phyloP scores from a whole-genome alignment of 2,329 filamentous ascomycete species.

The Sporothrix brasiliensis region DNA sequence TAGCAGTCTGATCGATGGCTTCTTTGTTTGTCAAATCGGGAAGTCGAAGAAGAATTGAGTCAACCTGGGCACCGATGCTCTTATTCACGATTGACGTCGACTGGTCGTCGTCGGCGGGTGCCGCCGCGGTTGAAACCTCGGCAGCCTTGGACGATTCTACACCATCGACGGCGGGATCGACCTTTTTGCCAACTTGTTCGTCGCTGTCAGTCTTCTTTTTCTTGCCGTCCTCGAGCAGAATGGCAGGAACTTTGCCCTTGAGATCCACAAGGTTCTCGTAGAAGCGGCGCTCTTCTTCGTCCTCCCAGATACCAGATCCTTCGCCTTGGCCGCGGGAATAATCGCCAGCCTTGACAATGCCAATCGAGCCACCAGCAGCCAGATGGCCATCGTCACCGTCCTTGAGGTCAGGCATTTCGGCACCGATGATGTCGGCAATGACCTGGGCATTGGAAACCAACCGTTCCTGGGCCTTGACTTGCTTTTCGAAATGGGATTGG shows the following conservation, averaged over 20 bases:
- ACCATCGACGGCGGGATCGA: slow-evolving; percentile 49
- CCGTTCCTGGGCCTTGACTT: slow-evolving; percentile 88
- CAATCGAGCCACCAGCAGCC: slow-evolving; percentile 75
- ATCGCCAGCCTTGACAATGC: slow-evolving; percentile 89
- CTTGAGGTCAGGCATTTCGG: slow-evolving; percentile 91
- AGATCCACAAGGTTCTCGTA: slow-evolving; percentile 96
- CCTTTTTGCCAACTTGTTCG: slow-evolving; percentile 78
- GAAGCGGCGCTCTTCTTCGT: slow-evolving; percentile 95
- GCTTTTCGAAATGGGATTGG: slow-evolving; percentile 93
- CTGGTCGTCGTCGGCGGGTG: slow-evolving; percentile 71
- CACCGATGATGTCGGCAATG: slow-evolving; percentile 82
- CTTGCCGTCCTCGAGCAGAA: slow-evolving; percentile 89
- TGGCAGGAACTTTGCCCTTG: slow-evolving; percentile 91
- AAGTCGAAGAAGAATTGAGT: slow-evolving; percentile 82
- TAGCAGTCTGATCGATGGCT: slow-evolving; percentile 83
- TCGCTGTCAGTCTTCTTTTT: slow-evolving; percentile 92
- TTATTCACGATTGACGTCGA: slow-evolving; percentile 97
- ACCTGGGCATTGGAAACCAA: slow-evolving; percentile 87
- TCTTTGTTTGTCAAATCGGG: slow-evolving; percentile 92
- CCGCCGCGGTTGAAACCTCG: slow-evolving; percentile 50
- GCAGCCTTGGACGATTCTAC: slow-evolving; percentile 52
- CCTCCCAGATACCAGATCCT: slow-evolving; percentile 95
- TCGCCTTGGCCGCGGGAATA: slow-evolving; percentile 89
- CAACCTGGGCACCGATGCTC: slow-evolving; percentile 94
- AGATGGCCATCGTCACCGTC: slow-evolving; percentile 74